Percentiles rank a stretch among this genome's conserved stretches.
Evolutionary conservation across 805 yeast species (phyloP).

Genomic region (Zygoascus flipseniorum): DNA sequence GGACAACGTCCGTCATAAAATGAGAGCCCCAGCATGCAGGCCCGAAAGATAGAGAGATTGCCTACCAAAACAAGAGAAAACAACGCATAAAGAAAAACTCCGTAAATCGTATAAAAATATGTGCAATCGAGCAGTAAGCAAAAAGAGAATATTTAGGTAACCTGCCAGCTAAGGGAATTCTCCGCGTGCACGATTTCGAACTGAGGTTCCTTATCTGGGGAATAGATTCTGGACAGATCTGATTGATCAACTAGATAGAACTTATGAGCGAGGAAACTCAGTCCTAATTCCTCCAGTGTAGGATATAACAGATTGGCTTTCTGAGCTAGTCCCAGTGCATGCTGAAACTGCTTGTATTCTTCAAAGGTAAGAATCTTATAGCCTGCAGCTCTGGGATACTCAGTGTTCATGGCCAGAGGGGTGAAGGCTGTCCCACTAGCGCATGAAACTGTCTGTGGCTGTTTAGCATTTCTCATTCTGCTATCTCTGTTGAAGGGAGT

Average conservation of each 20-base stretch:
- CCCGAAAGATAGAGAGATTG: no score
- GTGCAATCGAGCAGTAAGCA: no score
- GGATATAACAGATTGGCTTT: neutral
- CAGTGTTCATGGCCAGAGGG: neutral
- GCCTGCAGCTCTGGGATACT: neutral
- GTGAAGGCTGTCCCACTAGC: constrained; percentile 3
- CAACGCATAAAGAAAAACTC: no score
- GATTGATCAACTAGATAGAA: neutral
- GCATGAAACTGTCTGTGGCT: neutral
- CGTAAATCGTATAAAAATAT: no score
- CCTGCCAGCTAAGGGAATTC: neutral
- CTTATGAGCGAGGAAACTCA: neutral
- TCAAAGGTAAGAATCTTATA: neutral
- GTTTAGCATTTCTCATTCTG: neutral
- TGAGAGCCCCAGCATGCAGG: no score
- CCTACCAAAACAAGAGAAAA: no score
- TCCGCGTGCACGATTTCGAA: neutral
- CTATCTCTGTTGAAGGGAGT: neutral
- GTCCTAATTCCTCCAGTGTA: neutral
- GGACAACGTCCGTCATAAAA: no score
- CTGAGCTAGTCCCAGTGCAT: neutral
- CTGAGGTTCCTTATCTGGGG: neutral
- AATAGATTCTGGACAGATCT: neutral
- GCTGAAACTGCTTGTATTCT: neutral
- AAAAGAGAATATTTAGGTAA: neutral